Evolutionary conservation across 2,329 filamentous ascomycete genomes (phyloP).

Genomic region (Biscogniauxia sp.): DNA sequence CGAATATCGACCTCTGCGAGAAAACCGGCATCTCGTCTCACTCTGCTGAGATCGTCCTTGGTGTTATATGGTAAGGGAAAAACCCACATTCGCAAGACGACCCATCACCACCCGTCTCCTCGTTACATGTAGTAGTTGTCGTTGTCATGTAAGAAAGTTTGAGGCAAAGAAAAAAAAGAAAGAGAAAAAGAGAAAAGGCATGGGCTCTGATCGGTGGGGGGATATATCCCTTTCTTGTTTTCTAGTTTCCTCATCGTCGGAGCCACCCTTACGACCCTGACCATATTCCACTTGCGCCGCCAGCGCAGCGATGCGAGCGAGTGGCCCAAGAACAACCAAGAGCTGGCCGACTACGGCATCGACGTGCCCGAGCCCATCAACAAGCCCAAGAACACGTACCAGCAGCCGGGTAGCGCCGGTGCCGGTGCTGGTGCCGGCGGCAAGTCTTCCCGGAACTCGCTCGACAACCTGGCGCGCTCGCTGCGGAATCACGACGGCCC

Average conservation of each 20-base stretch:
- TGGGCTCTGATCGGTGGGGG: too few species aligned
- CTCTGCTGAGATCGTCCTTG: slow-evolving; percentile 22
- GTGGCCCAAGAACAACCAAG: slow-evolving; percentile 31
- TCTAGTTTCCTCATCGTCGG: slow-evolving; percentile 24
- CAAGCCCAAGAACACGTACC: slow-evolving; percentile 17
- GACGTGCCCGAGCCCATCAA: slow-evolving; percentile 7
- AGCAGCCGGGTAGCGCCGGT: slow-evolving; percentile 7
- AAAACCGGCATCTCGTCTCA: slow-evolving; percentile 22
- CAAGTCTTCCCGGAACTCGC: slow-evolving; percentile 12
- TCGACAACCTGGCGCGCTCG: slow-evolving; percentile 15
- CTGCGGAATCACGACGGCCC: slow-evolving; percentile 3
- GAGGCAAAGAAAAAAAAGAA: too few species aligned
- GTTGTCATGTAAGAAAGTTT: too few species aligned
- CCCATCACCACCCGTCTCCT: neutral
- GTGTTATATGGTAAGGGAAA: slow-evolving; percentile 22
- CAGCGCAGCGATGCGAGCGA: slow-evolving; percentile 25
- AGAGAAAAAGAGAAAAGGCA: too few species aligned
- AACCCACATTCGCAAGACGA: too few species aligned
- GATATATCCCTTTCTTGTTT: neutral
- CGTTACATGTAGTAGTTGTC: neutral
- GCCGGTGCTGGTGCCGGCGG: slow-evolving; percentile 5
- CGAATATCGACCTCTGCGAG: slow-evolving; percentile 30
- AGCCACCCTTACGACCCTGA: slow-evolving; percentile 16
- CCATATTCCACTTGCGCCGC: slow-evolving; percentile 26
- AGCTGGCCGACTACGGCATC: slow-evolving; percentile 33